phyloP scores from a whole-genome alignment of 352 stramenopile genomes.

The Peronospora tabacina region DNA sequence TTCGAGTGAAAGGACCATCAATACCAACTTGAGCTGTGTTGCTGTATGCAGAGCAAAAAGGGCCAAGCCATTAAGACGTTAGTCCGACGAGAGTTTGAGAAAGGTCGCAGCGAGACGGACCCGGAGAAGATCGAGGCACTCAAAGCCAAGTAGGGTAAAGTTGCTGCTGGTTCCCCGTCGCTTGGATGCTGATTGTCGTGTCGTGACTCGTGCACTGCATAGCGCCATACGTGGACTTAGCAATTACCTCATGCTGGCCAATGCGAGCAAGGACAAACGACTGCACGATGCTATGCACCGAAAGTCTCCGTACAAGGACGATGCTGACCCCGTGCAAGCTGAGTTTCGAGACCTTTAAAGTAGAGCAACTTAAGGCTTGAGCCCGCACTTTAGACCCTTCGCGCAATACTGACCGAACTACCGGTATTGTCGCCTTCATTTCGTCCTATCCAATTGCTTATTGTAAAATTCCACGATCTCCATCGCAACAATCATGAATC shows the following conservation, averaged over 20 bases:
- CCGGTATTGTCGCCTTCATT: background rate
- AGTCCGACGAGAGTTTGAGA: constrained; percentile 75
- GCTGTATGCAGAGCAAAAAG: constrained; percentile 64
- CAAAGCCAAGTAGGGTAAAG: constrained; percentile 62
- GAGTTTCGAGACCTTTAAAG: constrained; percentile 74
- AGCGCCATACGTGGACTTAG: constrained; percentile 76
- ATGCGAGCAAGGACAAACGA: constrained; percentile 85
- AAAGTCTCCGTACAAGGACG: constrained; percentile 29
- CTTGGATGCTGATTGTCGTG: background rate
- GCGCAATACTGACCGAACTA: background rate
- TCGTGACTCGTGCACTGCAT: background rate
- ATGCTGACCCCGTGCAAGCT: constrained; percentile 47
- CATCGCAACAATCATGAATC: constrained; percentile 58
- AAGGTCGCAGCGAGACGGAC: constrained; percentile 66
- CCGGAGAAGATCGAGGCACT: constrained; percentile 74
- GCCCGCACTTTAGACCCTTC: background rate
- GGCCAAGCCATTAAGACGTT: constrained; percentile 61
- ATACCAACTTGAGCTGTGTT: constrained; percentile 5
- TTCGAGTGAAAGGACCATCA: background rate
- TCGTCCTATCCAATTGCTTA: background rate
- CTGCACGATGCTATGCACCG: constrained; percentile 75
- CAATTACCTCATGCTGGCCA: constrained; percentile 85
- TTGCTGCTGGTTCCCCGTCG: too few species aligned
- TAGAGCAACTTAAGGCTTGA: background rate
- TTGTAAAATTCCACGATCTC: background rate